A percentile compares a stretch with the other conserved stretches of the same genome.
Conservation (phyloP, 1,284 basidiomycete species). For the Amylostereum chailletii region DNA sequence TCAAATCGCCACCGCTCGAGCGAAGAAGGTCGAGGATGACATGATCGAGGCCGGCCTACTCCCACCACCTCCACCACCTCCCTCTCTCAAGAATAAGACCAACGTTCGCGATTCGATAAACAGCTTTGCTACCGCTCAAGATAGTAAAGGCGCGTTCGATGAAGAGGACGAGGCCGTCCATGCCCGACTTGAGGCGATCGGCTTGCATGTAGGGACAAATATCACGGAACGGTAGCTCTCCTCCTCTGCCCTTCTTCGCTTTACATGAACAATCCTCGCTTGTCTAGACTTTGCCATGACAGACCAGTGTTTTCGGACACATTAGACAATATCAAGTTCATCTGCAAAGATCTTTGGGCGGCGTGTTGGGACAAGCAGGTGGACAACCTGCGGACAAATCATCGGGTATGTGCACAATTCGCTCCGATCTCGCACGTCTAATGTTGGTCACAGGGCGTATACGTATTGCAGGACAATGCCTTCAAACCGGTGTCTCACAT, state of each 20-base stretch:
- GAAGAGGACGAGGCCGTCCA: conserved; percentile 71
- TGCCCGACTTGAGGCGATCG: conserved; percentile 72
- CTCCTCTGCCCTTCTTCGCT: background rate
- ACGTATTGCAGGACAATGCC: conserved; percentile 85
- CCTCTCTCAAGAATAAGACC: conserved; percentile 32
- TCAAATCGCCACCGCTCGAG: conserved; percentile 54
- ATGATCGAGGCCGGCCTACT: conserved; percentile 70
- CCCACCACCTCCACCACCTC: conserved; percentile 31
- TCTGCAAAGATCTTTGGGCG: conserved; percentile 93
- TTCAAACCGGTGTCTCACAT: conserved; percentile 80
- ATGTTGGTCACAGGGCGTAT: conserved; percentile 61
- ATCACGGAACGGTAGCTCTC: conserved; percentile 70
- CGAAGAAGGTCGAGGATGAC: conserved; percentile 59
- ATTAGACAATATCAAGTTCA: conserved; percentile 88
- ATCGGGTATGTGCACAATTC: conserved; percentile 47
- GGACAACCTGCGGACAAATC: conserved; percentile 91
- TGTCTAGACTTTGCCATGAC: conserved; percentile 62
- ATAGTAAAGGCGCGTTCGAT: conserved; percentile 27
- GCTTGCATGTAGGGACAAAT: conserved; percentile 80
- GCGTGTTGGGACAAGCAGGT: conserved; percentile 90
- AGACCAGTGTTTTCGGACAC: conserved; percentile 73
- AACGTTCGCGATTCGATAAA: conserved; percentile 45
- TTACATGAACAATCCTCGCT: background rate
- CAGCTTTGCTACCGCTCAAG: conserved; percentile 25
- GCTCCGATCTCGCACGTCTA: background rate